Evolutionary conservation across 2,329 filamentous ascomycete species (phyloP).

Genomic region (Trichoderma sp.): DNA sequence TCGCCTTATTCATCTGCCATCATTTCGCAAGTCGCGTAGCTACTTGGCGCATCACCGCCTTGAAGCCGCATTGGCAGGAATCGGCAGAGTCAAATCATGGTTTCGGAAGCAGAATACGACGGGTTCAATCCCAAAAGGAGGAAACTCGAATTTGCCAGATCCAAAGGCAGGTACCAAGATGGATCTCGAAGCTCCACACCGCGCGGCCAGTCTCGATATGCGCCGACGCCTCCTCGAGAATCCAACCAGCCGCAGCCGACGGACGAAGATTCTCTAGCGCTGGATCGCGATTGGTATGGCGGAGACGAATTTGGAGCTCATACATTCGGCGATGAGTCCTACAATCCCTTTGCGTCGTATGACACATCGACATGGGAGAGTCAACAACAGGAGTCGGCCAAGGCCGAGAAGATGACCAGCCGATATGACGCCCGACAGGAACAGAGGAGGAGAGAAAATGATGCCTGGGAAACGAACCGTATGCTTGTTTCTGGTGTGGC

Average conservation of each 20-base stretch:
- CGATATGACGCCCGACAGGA: slow-evolving; percentile 69
- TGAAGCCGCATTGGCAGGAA: background rate
- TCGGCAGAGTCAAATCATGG: slow-evolving; percentile 33
- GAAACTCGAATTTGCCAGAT: slow-evolving; percentile 39
- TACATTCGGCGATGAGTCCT: slow-evolving; percentile 85
- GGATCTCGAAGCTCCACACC: slow-evolving; percentile 40
- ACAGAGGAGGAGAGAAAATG: slow-evolving; percentile 90
- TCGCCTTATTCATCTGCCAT: slow-evolving; percentile 25
- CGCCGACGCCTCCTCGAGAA: slow-evolving; percentile 42
- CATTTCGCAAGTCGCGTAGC: slow-evolving; percentile 16
- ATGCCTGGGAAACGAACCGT: slow-evolving; percentile 98
- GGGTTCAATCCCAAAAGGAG: slow-evolving; percentile 45
- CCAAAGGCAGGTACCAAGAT: slow-evolving; percentile 36
- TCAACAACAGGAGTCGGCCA: slow-evolving; percentile 74
- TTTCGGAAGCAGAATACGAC: slow-evolving; percentile 41
- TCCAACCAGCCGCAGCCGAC: slow-evolving; percentile 60
- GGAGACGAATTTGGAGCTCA: slow-evolving; percentile 81
- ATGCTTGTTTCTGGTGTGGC: slow-evolving; percentile 97
- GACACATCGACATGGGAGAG: slow-evolving; percentile 72
- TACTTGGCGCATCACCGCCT: slow-evolving; percentile 14
- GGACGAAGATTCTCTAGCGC: slow-evolving; percentile 69
- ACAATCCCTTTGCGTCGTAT: slow-evolving; percentile 84
- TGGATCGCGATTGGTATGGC: slow-evolving; percentile 92
- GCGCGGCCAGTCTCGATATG: slow-evolving; percentile 43
- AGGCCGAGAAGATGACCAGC: slow-evolving; percentile 78